These are phyloP conservation scores for Pichia thaimueangensis DNA, from an alignment of 805 yeast genomes.

Conservation along the genomic window DNA sequence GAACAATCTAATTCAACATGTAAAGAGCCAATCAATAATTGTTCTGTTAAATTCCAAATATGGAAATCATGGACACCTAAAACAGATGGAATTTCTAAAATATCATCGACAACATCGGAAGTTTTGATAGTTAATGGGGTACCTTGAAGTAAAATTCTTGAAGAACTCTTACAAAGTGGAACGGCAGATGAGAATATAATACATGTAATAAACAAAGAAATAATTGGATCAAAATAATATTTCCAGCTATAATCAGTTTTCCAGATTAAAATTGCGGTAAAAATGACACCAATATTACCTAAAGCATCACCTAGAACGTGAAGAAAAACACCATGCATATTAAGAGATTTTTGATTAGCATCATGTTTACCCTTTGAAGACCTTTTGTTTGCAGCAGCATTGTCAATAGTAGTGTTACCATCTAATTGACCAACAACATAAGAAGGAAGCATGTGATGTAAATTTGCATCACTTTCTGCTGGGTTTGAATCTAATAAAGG, in stretches of 20 bases:
- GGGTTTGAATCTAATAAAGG: slow-evolving; percentile 10
- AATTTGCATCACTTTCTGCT: slow-evolving; percentile 19
- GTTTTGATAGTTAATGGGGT: slow-evolving; percentile 82
- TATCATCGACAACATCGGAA: slow-evolving; percentile 62
- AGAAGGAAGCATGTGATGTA: slow-evolving; percentile 25
- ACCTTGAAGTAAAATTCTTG: slow-evolving; percentile 85
- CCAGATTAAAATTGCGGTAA: slow-evolving; percentile 90
- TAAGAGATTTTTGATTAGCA: slow-evolving; percentile 53
- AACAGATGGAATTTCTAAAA: slow-evolving; percentile 63
- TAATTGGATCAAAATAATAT: slow-evolving; percentile 77
- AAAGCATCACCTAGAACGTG: slow-evolving; percentile 96
- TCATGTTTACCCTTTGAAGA: slow-evolving; percentile 9
- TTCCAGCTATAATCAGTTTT: slow-evolving; percentile 86
- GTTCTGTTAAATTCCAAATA: slow-evolving; percentile 92
- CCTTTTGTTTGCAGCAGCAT: slow-evolving; percentile 12
- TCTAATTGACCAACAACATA: slow-evolving; percentile 23
- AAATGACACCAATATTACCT: slow-evolving; percentile 90
- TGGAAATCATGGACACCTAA: slow-evolving; percentile 91
- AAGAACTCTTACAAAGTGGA: slow-evolving; percentile 81
- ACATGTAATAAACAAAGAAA: slow-evolving; percentile 77
- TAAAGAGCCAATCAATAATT: slow-evolving; percentile 76
- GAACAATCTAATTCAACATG: slow-evolving; percentile 69
- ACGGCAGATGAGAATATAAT: slow-evolving; percentile 88
- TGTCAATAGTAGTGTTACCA: neutral
- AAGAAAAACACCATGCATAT: slow-evolving; percentile 94